Conservation (phyloP, 1,284 basidiomycete species). For the Volvariella surrecta region DNA sequence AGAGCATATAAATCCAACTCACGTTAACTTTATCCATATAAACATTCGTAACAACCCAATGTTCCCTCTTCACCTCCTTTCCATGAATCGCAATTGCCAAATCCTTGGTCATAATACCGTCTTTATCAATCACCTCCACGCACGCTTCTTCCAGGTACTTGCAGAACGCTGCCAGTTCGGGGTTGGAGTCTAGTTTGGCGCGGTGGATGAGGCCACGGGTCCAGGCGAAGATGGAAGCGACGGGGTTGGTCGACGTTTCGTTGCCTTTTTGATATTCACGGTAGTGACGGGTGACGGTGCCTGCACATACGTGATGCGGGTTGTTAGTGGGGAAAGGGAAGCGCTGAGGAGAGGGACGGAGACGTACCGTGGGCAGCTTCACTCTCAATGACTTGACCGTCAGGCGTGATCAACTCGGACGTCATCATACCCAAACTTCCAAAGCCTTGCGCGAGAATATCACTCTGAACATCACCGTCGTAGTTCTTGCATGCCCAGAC, state of each 20-base stretch:
- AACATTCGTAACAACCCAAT: conserved; percentile 88
- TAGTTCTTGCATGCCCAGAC: conserved; percentile 99
- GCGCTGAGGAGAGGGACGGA: no score
- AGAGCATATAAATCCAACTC: conserved; percentile 17
- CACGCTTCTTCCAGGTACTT: conserved; percentile 81
- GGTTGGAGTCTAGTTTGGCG: conserved; percentile 87
- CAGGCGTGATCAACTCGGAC: conserved; percentile 92
- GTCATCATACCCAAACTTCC: conserved; percentile 98
- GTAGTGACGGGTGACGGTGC: conserved; percentile 91
- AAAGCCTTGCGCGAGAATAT: conserved; percentile 93
- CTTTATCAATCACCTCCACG: conserved; percentile 86
- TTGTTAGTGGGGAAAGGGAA: background rate
- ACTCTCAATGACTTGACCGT: conserved; percentile 76
- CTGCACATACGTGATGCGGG: conserved; percentile 18
- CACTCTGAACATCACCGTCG: conserved; percentile 90
- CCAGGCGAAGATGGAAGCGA: conserved; percentile 99
- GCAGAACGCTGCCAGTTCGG: conserved; percentile 71
- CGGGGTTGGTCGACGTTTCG: conserved; percentile 96
- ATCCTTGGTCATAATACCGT: conserved; percentile 95
- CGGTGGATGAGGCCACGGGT: conserved; percentile 92
- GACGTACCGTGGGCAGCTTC: conserved; percentile 87
- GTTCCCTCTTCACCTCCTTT: conserved; percentile 82
- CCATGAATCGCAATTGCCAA: conserved; percentile 93
- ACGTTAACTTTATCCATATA: conserved; percentile 90
- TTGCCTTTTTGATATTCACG: conserved; percentile 95